phyloP scores from a whole-genome alignment of 371 early-diverging fungal genomes.

The Phascolomyces articulosus region DNA sequence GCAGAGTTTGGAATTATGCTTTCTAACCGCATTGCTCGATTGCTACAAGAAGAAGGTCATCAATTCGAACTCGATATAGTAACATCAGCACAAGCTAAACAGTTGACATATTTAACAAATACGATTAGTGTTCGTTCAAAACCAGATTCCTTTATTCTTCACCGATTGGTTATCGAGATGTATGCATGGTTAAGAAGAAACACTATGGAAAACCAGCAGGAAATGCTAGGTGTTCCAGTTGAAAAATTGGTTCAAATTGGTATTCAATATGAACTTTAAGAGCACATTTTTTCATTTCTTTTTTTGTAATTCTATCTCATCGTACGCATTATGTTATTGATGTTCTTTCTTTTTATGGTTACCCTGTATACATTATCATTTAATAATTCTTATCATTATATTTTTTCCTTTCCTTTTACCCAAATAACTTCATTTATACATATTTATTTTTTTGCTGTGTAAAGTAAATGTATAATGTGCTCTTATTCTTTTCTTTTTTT shows the following conservation, averaged over 20 bases:
- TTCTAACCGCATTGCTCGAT: conserved; percentile 5
- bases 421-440: too few relatives aligned
- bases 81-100: conserved; percentile 1
- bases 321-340: too few relatives aligned
- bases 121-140: conserved; percentile 9
- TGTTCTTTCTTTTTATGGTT: too few relatives aligned
- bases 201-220: conserved; percentile 19
- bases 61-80: not conserved
- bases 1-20: conserved; percentile 11
- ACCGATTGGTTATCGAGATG: conserved; percentile 13
- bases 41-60: conserved; percentile 11
- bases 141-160: conserved; percentile 9
- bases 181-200: conserved; percentile 19
- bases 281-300: not conserved
- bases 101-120: conserved; percentile 19
- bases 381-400: too few relatives aligned
- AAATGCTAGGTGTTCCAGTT: conserved; percentile 20
- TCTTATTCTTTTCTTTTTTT: too few relatives aligned
- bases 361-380: too few relatives aligned
- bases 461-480: too few relatives aligned
- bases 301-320: not conserved
- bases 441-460: too few relatives aligned
- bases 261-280: conserved; percentile 21
- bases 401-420: too few relatives aligned
- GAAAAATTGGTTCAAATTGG: conserved; percentile 22